Percentiles rank a stretch among this genome's conserved stretches.
Evolutionary conservation across 192 early-diverging fungal genomes (phyloP).

Genomic region (Coemansia sp.): DNA sequence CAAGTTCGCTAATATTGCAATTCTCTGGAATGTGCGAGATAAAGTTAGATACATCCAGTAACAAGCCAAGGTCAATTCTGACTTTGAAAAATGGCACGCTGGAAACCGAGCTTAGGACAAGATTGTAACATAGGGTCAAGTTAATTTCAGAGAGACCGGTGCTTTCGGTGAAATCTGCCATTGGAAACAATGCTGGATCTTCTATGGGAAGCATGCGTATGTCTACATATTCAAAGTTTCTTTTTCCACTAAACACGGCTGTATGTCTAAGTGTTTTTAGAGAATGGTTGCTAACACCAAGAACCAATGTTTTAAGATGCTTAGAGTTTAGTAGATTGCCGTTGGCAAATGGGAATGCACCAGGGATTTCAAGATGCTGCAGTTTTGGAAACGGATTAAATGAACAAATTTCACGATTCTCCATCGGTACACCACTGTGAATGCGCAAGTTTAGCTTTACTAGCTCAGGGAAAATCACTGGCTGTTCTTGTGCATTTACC

Average conservation of each 20-base stretch:
- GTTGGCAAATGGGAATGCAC: conserved; percentile 19
- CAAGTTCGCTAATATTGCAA: background rate
- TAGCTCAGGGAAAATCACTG: conserved; percentile 10
- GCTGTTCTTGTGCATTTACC: background rate
- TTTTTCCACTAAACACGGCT: background rate
- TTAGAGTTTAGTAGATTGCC: background rate
- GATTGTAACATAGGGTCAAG: no score
- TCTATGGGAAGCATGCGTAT: background rate
- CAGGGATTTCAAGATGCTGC: conserved; percentile 4
- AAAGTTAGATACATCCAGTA: no score
- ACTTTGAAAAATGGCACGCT: no score
- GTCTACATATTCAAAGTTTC: background rate
- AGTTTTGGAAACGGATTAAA: conserved; percentile 10
- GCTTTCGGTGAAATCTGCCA: no score
- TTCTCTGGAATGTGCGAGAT: no score
- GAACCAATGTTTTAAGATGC: background rate
- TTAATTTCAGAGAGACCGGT: no score
- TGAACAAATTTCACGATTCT: background rate
- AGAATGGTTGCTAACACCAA: conserved; percentile 10
- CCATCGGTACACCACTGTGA: conserved; percentile 7
- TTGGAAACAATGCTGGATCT: conserved; percentile 1
- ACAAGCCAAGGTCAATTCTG: no score
- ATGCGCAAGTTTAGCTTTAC: conserved; percentile 9
- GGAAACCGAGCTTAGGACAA: no score
- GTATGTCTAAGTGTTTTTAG: background rate